Percentiles rank a stretch among this genome's conserved stretches.
phyloP scores from a whole-genome alignment of 768 basidiomycete genomes.

The Mycena floridula region DNA sequence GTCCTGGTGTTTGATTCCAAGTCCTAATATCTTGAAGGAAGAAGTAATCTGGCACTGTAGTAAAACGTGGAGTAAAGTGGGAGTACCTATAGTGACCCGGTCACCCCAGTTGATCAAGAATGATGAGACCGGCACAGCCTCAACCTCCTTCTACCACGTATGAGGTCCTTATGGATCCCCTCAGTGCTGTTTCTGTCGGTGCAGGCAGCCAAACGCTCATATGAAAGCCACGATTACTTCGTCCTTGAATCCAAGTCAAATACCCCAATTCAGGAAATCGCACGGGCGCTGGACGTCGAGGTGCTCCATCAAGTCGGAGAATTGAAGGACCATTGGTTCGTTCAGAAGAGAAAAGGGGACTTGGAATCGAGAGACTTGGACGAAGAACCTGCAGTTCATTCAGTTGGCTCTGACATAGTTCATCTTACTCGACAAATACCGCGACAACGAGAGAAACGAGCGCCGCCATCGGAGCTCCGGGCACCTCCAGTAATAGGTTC shows the following conservation, averaged over 20 bases:
- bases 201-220: too few species aligned
- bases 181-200: too few species aligned
- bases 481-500: conserved; percentile 43
- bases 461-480: too few species aligned
- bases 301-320: conserved; percentile 86
- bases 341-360: conserved; percentile 46
- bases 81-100: too few species aligned
- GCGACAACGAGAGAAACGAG: conserved; percentile 68
- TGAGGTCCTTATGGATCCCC: too few species aligned
- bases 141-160: too few species aligned
- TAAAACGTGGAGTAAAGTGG: too few species aligned
- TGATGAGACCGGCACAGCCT: too few species aligned
- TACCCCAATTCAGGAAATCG: conserved; percentile 56
- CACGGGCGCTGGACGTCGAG: conserved; percentile 65
- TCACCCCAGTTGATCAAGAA: too few species aligned
- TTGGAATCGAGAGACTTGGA: conserved; percentile 18
- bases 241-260: conserved; percentile 50
- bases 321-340: conserved; percentile 76
- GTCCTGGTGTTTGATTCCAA: too few species aligned
- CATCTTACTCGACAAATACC: conserved; percentile 47
- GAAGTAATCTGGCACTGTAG: too few species aligned
- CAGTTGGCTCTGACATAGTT: conserved; percentile 44
- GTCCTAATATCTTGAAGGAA: too few species aligned
- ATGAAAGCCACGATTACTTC: conserved; percentile 77
- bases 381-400: conserved; percentile 32